Percentiles rank a stretch among this genome's conserved stretches.
phyloP scores from a whole-genome alignment of 768 basidiomycete genomes.

The Trichaptum fuscoviolaceum region DNA sequence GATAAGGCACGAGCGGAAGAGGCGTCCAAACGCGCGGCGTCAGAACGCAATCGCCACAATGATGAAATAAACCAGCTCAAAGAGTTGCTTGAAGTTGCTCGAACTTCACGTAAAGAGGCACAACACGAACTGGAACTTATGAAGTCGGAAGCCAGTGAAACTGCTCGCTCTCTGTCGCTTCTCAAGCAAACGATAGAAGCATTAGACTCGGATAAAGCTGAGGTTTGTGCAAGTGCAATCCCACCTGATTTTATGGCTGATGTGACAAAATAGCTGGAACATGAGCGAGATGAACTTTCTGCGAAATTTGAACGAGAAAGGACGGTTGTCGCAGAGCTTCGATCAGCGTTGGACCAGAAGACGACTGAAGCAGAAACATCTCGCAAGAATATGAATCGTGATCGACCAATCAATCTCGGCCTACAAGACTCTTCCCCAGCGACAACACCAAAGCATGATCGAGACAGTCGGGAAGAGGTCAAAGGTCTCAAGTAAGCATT shows the following conservation, averaged over 20 bases:
- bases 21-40: slow-evolving; percentile 26
- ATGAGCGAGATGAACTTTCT: slow-evolving; percentile 22
- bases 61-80: slow-evolving; percentile 55
- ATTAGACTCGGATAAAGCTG: slow-evolving; percentile 18
- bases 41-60: slow-evolving; percentile 46
- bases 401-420: slow-evolving; percentile 43
- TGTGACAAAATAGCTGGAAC: slow-evolving; percentile 8
- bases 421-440: slow-evolving; percentile 21
- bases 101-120: slow-evolving; percentile 20
- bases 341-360: slow-evolving; percentile 31
- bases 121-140: slow-evolving; percentile 15
- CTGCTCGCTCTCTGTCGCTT: neutral
- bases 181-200: slow-evolving; percentile 1
- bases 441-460: slow-evolving; percentile 46
- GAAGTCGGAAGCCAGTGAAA: slow-evolving; percentile 12
- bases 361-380: slow-evolving; percentile 49
- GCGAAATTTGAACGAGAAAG: slow-evolving; percentile 27
- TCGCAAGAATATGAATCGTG: slow-evolving; percentile 58
- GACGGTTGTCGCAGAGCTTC: slow-evolving; percentile 27
- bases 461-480: slow-evolving; percentile 58
- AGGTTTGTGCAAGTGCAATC: slow-evolving; percentile 13
- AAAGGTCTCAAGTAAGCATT: slow-evolving; percentile 70
- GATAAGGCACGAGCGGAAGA: slow-evolving; percentile 25
- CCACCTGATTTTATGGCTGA: neutral
- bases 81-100: slow-evolving; percentile 38